Conservation (phyloP, 495 filamentous ascomycete species). For the Penicillium daleae region DNA sequence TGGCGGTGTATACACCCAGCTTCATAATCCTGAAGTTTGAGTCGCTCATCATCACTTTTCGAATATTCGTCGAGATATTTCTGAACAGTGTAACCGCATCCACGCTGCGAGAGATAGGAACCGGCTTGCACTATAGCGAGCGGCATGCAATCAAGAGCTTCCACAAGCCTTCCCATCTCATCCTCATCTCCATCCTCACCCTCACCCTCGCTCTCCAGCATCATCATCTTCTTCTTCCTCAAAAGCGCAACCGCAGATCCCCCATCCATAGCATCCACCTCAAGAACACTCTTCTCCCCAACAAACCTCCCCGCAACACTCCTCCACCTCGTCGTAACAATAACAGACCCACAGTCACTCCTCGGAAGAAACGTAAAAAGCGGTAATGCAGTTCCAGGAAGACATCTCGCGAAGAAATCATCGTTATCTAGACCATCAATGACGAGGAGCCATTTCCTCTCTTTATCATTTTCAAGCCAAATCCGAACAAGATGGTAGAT, state of each 20-base stretch:
- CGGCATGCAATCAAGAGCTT: background rate
- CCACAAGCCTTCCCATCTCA: background rate
- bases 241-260: background rate
- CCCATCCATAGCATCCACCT: background rate
- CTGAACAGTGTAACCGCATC: background rate
- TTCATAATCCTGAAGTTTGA: background rate
- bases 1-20: too few species aligned
- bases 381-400: background rate
- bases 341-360: background rate
- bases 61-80: background rate
- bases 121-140: background rate
- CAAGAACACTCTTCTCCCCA: background rate
- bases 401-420: background rate
- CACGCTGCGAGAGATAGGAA: background rate
- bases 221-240: background rate
- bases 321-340: background rate
- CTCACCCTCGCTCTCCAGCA: too few species aligned
- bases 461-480: conserved; percentile 32
- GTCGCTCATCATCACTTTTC: background rate
- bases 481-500: conserved; percentile 42
- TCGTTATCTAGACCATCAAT: conserved; percentile 15
- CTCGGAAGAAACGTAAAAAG: background rate
- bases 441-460: conserved; percentile 11
- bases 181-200: background rate
- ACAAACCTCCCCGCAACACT: background rate